phyloP scores from a whole-genome alignment of 208 protist species.

The Wallacemonas sp. region DNA sequence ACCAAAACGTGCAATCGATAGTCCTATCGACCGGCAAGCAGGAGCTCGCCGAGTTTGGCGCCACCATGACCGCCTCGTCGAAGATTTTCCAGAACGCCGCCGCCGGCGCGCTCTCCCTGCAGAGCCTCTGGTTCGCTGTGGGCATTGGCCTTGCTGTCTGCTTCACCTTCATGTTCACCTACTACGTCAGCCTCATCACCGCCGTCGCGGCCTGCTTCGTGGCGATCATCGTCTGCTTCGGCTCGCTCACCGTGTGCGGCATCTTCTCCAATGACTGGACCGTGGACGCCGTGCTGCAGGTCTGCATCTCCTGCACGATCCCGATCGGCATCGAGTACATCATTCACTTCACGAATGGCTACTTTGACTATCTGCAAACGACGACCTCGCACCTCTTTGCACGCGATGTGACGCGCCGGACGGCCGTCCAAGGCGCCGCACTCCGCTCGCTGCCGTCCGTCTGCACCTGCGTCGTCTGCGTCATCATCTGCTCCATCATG shows the following conservation, averaged over 20 bases:
- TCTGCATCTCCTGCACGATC: conserved; percentile 50
- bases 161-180: conserved; percentile 38
- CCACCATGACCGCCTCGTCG: conserved; percentile 19
- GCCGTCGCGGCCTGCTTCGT: conserved; percentile 32
- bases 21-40: neutral
- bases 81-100: conserved; percentile 26
- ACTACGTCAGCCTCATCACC: conserved; percentile 41
- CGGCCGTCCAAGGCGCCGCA: conserved; percentile 40
- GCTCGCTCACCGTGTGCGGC: conserved; percentile 37
- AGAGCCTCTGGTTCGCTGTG: conserved; percentile 48
- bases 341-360: conserved; percentile 49
- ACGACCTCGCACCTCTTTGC: conserved; percentile 65
- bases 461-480: conserved; percentile 31
- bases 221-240: conserved; percentile 43
- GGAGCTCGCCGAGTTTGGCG: neutral
- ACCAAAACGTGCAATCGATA: neutral
- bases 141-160: conserved; percentile 43
- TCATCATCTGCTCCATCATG: conserved; percentile 37
- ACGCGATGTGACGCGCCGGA: conserved; percentile 26
- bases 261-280: conserved; percentile 33
- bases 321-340: conserved; percentile 55
- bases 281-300: conserved; percentile 46
- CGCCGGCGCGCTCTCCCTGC: conserved; percentile 26
- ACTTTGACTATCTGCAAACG: conserved; percentile 67
- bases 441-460: conserved; percentile 41